Evolutionary conservation across 2,329 filamentous ascomycete species (phyloP), one percentile per base, ranked within the genome.

Genomic region (Colletotrichum aenigma): DNA sequence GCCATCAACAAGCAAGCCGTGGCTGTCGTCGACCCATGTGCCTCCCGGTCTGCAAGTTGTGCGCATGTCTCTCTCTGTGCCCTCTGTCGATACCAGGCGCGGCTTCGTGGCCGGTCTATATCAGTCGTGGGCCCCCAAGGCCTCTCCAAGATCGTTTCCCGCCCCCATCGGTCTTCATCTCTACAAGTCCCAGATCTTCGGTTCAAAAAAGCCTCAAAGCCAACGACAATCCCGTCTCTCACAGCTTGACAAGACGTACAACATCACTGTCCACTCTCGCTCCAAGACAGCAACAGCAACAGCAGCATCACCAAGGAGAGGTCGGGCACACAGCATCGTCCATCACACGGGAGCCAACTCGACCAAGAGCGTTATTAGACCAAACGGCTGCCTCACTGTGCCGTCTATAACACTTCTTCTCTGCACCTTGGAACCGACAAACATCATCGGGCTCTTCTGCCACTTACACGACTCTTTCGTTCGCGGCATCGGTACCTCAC

Each of bases 121-220:
- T 78, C 68, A 77, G 75, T 78, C 71, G 71, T 70, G 65, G 76
- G 75, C 62, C 75, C 77, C 75, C 76, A 65, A 78, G 64, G 34
- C 60, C 48, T 60, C 69, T 77, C 58, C 28, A 62, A 48, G 64
- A 62, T 52, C 70, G 55, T 67, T 71, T 76, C 62, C 28, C 73
- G 75, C 75, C 75, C 75, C 77, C 75, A 74, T 70, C 77, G 58
- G 70, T 58, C 74, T 73, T 70, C 48, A 64, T 65, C 62, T 64
- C 66, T 48, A 65, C 48, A 36, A 70, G 71, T 62, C 66, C 60
- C 74, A 56, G 36, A 71, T 66, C 32, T 52, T 21, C 60, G 70
- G 70, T 60, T 60, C 16, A 43, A 58, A 26, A 43, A 21, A 75
- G 26, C 52, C 30, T 26, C 48, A 28, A 48, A 76, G 18, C 34